Conservation (phyloP, 208 protist species). For the Leishmania aethiopica region DNA sequence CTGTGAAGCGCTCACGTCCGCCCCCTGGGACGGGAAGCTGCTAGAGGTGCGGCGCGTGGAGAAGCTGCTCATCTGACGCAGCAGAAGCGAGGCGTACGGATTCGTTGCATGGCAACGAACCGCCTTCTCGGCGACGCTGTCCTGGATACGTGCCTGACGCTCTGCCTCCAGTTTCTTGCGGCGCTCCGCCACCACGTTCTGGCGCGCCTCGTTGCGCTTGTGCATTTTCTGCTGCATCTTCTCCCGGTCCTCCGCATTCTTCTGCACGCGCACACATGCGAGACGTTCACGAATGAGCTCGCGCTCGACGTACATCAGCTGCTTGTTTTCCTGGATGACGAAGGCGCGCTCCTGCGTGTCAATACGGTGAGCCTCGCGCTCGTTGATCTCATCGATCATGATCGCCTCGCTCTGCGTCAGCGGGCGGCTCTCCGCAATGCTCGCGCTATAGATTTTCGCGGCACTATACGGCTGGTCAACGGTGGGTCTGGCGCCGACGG, state of each 20-base stretch:
- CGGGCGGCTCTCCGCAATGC: constrained; percentile 39
- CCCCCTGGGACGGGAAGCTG: neutral
- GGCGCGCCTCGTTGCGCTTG: constrained; percentile 33
- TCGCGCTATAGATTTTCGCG: constrained; percentile 55
- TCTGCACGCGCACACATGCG: constrained; percentile 19
- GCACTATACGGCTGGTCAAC: constrained; percentile 31
- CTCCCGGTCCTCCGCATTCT: constrained; percentile 36
- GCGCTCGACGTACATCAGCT: constrained; percentile 41
- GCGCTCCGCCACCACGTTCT: constrained; percentile 27
- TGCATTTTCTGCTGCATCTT: constrained; percentile 32
- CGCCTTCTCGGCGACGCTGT: constrained; percentile 36
- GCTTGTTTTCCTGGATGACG: constrained; percentile 37
- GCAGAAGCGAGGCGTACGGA: constrained; percentile 32
- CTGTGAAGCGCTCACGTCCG: neutral
- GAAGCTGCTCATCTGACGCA: constrained; percentile 19
- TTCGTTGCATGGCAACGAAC: constrained; percentile 15
- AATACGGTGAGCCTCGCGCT: constrained; percentile 46
- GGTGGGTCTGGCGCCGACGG: constrained; percentile 10
- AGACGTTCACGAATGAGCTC: constrained; percentile 35
- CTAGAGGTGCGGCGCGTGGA: constrained; percentile 1
- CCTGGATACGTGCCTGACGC: constrained; percentile 26
- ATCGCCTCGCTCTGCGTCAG: constrained; percentile 39
- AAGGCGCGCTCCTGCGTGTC: constrained; percentile 45
- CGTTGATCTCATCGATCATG: constrained; percentile 61
- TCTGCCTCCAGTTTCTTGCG: constrained; percentile 31